phyloP scores from a whole-genome alignment of 2,329 filamentous ascomycete genomes.

The Alternaria ventricosa region DNA sequence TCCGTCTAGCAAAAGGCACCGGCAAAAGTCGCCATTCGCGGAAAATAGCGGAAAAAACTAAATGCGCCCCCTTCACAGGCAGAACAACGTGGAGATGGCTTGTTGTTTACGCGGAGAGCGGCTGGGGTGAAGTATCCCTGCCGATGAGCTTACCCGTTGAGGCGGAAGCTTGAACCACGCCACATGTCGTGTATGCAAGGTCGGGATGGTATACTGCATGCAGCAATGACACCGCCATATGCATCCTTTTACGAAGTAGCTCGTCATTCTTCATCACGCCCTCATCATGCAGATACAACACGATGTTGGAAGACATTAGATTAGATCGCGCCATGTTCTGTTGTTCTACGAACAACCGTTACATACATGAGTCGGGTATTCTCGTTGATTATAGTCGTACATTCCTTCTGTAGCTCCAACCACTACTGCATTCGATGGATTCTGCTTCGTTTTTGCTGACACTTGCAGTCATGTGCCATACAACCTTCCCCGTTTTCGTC shows the following conservation, averaged over 20 bases:
- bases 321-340: background rate
- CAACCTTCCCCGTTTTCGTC: background rate
- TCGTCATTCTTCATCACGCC: background rate
- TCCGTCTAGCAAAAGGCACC: conserved; percentile 4
- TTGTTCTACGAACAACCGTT: background rate
- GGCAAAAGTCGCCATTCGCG: conserved; percentile 26
- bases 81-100: conserved; percentile 16
- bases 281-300: background rate
- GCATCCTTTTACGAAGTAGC: background rate
- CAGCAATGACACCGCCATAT: conserved; percentile 13
- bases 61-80: conserved; percentile 18
- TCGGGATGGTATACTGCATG: conserved; percentile 25
- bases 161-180: conserved; percentile 32
- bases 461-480: background rate
- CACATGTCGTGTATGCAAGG: conserved; percentile 13
- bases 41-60: conserved; percentile 32
- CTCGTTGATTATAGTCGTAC: background rate
- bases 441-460: background rate
- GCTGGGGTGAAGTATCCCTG: conserved; percentile 31
- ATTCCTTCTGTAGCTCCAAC: background rate
- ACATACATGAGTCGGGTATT: background rate
- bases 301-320: background rate
- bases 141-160: conserved; percentile 18
- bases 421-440: background rate
- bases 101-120: conserved; percentile 29